Evolutionary conservation across 331 rosid genomes (phyloP).

Genomic region (Acacia concinna): DNA sequence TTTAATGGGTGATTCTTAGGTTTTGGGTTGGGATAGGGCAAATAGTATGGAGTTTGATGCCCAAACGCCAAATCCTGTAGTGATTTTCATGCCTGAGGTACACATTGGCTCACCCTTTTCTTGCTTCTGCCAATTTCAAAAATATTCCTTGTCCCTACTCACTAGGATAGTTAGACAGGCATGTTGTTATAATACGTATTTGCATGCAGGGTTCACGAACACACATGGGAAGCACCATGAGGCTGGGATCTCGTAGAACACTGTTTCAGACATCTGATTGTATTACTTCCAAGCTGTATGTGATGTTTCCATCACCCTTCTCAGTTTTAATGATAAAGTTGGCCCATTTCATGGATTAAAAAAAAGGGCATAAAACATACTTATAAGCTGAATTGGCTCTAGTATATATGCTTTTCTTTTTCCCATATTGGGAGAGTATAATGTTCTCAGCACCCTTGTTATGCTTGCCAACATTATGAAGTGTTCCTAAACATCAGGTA

Average conservation of each 20-base stretch:
- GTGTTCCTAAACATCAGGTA: conserved; percentile 57
- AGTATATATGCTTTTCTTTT: not conserved
- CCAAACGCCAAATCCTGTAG: conserved; percentile 80
- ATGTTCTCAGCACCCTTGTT: conserved; percentile 25
- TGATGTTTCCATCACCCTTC: conserved; percentile 32
- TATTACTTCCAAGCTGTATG: conserved; percentile 89
- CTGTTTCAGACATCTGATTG: conserved; percentile 73
- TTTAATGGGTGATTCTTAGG: conserved; percentile 50
- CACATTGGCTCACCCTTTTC: not conserved
- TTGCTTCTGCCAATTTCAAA: not conserved
- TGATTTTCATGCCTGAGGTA: conserved; percentile 99
- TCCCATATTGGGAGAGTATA: not conserved
- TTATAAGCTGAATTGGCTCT: not conserved
- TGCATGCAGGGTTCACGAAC: conserved; percentile 81
- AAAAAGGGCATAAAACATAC: not conserved
- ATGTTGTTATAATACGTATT: not conserved
- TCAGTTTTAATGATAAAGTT: conserved; percentile 18
- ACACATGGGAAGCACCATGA: conserved; percentile 98
- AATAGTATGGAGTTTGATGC: conserved; percentile 82
- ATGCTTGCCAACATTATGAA: conserved; percentile 19
- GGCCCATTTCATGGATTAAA: not conserved
- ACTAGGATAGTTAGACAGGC: not conserved
- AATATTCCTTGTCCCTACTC: conserved; percentile 12
- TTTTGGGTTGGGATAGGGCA: conserved; percentile 85
- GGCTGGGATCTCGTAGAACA: conserved; percentile 96